Evolutionary conservation across 202 grass and related monocot species (phyloP).

Genomic region (Setaria italica): DNA sequence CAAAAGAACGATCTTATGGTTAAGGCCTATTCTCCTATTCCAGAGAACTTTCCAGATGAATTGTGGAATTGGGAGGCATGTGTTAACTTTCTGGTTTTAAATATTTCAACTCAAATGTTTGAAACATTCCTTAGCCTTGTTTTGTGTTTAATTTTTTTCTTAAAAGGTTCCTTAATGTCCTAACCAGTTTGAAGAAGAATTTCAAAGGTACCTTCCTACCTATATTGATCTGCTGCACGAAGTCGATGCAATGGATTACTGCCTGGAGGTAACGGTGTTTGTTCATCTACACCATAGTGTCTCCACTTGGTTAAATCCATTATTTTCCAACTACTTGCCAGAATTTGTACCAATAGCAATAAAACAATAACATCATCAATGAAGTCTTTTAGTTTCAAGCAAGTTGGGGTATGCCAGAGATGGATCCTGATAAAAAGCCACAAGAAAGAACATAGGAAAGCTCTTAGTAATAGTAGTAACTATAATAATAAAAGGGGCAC

Average conservation of each 20-base stretch:
- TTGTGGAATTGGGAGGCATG: background rate
- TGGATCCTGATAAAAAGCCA: no score
- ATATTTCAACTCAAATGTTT: background rate
- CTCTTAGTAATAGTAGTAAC: no score
- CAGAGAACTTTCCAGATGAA: background rate
- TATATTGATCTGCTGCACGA: constrained; percentile 24
- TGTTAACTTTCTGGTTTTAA: background rate
- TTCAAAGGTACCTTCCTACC: constrained; percentile 8
- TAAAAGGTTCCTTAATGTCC: no score
- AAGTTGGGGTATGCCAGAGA: no score
- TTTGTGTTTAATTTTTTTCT: background rate
- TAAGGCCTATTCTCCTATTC: background rate
- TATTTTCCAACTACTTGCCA: no score
- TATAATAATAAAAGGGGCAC: no score
- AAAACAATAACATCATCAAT: no score
- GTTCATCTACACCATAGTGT: no score
- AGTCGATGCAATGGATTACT: constrained; percentile 30
- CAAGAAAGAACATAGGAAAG: no score
- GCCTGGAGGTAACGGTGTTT: background rate
- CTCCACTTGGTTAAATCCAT: no score
- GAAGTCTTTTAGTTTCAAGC: no score
- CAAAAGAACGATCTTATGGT: background rate
- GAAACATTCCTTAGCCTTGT: background rate
- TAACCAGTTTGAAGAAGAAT: constrained; percentile 13
- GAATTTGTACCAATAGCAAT: no score